phyloP scores from a whole-genome alignment of 306 rosid species.

The Acmispon strigosus region DNA sequence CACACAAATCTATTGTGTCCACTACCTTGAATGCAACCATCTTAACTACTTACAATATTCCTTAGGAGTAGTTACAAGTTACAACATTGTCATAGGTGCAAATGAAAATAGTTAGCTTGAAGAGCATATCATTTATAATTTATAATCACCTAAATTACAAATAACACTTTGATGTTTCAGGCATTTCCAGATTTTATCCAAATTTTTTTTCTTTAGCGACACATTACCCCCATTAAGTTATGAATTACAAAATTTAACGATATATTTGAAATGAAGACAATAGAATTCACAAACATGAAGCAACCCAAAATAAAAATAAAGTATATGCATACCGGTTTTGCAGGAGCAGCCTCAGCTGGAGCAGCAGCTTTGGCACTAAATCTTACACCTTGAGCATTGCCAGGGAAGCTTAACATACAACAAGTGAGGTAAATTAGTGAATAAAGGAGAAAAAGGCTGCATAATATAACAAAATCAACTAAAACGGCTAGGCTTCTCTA shows the following conservation, averaged over 20 bases:
- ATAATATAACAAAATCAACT: background rate
- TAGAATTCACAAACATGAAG: background rate
- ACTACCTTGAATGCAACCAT: background rate
- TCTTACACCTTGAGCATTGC: conserved; percentile 50
- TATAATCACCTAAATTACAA: background rate
- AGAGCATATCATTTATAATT: background rate
- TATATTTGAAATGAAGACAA: background rate
- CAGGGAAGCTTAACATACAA: conserved; percentile 36
- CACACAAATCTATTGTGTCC: background rate
- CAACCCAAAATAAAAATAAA: background rate
- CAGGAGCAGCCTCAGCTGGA: conserved; percentile 32
- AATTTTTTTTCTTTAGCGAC: background rate
- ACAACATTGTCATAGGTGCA: background rate
- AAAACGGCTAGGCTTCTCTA: too few species aligned
- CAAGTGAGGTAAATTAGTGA: too few species aligned
- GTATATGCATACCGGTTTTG: conserved; percentile 11
- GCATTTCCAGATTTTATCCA: background rate
- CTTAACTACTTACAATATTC: background rate
- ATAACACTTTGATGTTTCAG: background rate
- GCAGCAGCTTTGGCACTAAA: conserved; percentile 25
- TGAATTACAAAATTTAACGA: background rate
- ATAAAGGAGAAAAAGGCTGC: background rate
- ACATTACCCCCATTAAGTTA: background rate
- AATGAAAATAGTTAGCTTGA: background rate
- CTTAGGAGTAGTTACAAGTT: background rate